Percentiles rank a stretch among this genome's conserved stretches.
Conservation (phyloP, 225 moss, liverwort and hornwort genomes). For the Sphagnum contortum region DNA sequence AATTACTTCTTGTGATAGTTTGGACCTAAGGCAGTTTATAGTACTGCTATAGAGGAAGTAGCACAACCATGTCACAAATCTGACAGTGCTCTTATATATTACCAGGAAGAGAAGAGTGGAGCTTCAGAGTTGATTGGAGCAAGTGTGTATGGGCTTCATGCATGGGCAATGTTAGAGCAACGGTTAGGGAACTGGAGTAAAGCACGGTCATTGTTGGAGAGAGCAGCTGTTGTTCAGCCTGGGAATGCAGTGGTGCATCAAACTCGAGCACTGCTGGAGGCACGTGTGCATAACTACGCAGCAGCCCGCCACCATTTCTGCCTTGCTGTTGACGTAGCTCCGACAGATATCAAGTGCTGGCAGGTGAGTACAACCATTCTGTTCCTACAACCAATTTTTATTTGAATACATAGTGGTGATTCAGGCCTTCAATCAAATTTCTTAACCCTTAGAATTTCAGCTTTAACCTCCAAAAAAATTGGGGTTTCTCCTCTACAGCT, state of each 20-base stretch:
- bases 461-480: no score
- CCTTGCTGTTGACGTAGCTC: conserved; percentile 68
- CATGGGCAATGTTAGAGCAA: conserved; percentile 87
- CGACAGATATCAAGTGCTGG: conserved; percentile 83
- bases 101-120: conserved; percentile 54
- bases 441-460: no score
- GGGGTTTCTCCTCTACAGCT: no score
- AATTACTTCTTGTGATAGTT: no score
- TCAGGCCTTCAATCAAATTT: no score
- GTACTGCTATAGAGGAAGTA: no score
- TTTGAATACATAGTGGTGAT: no score
- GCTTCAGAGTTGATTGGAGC: conserved; percentile 41
- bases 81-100: no score
- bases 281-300: conserved; percentile 67
- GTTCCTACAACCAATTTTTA: no score
- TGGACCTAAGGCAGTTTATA: no score
- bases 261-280: conserved; percentile 71
- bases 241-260: conserved; percentile 92
- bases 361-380: conserved; percentile 38
- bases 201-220: conserved; percentile 67
- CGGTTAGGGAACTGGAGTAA: conserved; percentile 79
- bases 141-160: conserved; percentile 82
- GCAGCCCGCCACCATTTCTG: conserved; percentile 71
- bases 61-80: no score
- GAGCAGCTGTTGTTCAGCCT: conserved; percentile 70